Evolutionary conservation across 2,329 filamentous ascomycete species (phyloP).

Genomic region (Tolypocladium ovalisporum): DNA sequence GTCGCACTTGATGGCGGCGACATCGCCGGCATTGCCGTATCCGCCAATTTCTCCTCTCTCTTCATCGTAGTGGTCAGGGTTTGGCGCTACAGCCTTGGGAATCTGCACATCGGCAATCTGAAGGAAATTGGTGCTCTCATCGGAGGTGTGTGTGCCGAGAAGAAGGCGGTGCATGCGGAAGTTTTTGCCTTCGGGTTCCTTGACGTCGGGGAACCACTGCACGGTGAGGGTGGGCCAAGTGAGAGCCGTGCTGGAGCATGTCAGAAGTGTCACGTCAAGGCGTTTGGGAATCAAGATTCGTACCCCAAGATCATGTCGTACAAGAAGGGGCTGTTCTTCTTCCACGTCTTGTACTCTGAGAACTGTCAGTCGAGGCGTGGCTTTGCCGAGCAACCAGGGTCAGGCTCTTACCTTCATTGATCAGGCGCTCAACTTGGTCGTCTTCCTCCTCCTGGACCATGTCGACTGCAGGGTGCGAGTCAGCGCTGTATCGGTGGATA

Average conservation of each 20-base stretch:
- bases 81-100: constrained; percentile 65
- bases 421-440: constrained; percentile 70
- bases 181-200: constrained; percentile 77
- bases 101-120: constrained; percentile 93
- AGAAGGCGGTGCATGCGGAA: constrained; percentile 81
- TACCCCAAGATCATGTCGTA: constrained; percentile 93
- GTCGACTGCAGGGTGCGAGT: constrained; percentile 17
- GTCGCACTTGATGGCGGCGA: constrained; percentile 70
- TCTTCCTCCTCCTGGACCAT: constrained; percentile 55
- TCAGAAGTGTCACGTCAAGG: not conserved
- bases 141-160: constrained; percentile 89
- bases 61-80: constrained; percentile 80
- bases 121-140: constrained; percentile 76
- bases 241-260: constrained; percentile 58
- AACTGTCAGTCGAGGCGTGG: constrained; percentile 1
- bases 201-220: constrained; percentile 95
- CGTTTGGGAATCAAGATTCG: not conserved
- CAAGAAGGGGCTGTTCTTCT: constrained; percentile 97
- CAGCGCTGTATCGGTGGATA: not conserved
- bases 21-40: constrained; percentile 65
- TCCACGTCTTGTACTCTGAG: constrained; percentile 98
- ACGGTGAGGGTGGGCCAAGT: constrained; percentile 97
- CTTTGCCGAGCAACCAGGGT: not conserved
- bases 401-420: constrained; percentile 66
- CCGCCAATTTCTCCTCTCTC: constrained; percentile 88